phyloP scores from a whole-genome alignment of 768 basidiomycete species.

The Hydnomerulius pinastri region DNA sequence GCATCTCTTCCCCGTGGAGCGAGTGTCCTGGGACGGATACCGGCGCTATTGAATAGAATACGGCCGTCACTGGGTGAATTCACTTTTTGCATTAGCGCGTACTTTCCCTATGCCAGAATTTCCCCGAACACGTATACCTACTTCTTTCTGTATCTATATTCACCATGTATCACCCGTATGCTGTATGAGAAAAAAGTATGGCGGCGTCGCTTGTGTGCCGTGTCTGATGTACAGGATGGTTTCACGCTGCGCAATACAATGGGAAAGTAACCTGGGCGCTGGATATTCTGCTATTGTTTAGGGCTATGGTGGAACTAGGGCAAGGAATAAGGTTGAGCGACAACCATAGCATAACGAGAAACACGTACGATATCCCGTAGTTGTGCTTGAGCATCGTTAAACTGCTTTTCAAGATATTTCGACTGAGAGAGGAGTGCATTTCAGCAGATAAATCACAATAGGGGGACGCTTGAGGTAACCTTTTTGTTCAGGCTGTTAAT shows the following conservation, averaged over 20 bases:
- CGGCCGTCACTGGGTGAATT: background rate
- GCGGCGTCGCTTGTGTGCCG: background rate
- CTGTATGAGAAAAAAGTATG: background rate
- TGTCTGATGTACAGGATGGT: slow-evolving; percentile 1
- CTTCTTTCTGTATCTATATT: background rate
- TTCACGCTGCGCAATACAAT: slow-evolving; percentile 8
- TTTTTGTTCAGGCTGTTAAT: slow-evolving; percentile 84
- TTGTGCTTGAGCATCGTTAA: slow-evolving; percentile 85
- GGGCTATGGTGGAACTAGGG: slow-evolving; percentile 32
- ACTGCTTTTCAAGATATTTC: slow-evolving; percentile 93
- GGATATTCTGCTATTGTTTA: slow-evolving; percentile 21
- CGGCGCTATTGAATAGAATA: slow-evolving; percentile 7
- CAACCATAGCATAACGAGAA: background rate
- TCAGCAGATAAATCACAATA: background rate
- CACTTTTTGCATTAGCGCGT: slow-evolving; percentile 1
- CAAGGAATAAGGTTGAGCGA: slow-evolving; percentile 6
- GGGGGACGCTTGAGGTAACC: slow-evolving; percentile 40
- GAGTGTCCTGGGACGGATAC: slow-evolving; percentile 14
- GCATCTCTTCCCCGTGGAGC: slow-evolving; percentile 22
- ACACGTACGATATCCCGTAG: slow-evolving; percentile 77
- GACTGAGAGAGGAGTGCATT: slow-evolving; percentile 45
- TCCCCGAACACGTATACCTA: background rate
- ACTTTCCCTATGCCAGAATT: background rate
- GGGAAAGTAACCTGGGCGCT: background rate
- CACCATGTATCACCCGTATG: slow-evolving; percentile 3